These are phyloP conservation scores for Scheffersomyces lignosus DNA, from an alignment of 805 yeast genomes.

Conservation along the genomic window DNA sequence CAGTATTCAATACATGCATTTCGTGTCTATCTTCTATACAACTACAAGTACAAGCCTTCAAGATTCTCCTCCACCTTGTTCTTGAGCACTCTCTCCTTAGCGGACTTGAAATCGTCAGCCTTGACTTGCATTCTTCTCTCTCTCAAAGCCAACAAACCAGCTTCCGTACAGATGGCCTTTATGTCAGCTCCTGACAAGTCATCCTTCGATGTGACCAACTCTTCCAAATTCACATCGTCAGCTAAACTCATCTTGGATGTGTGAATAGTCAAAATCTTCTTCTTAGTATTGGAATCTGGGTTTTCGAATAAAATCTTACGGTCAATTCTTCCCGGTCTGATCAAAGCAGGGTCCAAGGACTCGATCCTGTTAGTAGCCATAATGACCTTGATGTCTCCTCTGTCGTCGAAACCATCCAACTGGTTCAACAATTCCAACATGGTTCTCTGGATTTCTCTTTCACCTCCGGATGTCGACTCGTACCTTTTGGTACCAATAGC, in stretches of 20 bases:
- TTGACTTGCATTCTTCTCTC: conserved; percentile 98
- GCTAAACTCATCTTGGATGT: conserved; percentile 91
- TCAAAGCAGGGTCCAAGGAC: conserved; percentile 90
- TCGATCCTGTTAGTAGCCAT: conserved; percentile 98
- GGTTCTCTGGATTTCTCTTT: conserved; percentile 95
- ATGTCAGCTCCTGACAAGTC: conserved; percentile 97
- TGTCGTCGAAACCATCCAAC: conserved; percentile 94
- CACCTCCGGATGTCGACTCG: conserved; percentile 96
- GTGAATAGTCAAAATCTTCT: conserved; percentile 89
- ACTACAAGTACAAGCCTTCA: conserved; percentile 88
- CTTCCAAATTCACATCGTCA: conserved; percentile 85
- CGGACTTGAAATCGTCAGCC: conserved; percentile 88
- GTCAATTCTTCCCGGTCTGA: conserved; percentile 97
- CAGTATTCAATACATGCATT: too few species aligned
- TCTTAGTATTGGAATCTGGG: conserved; percentile 90
- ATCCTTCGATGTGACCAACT: conserved; percentile 85
- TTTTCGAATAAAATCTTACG: conserved; percentile 94
- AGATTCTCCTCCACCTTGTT: conserved; percentile 94
- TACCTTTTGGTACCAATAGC: conserved; percentile 99
- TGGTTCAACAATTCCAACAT: conserved; percentile 95
- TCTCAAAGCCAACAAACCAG: conserved; percentile 91
- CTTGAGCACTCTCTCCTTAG: conserved; percentile 93
- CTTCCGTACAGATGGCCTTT: conserved; percentile 96
- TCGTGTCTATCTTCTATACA: too few species aligned
- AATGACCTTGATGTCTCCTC: conserved; percentile 95